These are phyloP conservation scores for Trichoderma citrinoviride DNA, from an alignment of 2,329 filamentous ascomycete genomes.

Conservation along the genomic window DNA sequence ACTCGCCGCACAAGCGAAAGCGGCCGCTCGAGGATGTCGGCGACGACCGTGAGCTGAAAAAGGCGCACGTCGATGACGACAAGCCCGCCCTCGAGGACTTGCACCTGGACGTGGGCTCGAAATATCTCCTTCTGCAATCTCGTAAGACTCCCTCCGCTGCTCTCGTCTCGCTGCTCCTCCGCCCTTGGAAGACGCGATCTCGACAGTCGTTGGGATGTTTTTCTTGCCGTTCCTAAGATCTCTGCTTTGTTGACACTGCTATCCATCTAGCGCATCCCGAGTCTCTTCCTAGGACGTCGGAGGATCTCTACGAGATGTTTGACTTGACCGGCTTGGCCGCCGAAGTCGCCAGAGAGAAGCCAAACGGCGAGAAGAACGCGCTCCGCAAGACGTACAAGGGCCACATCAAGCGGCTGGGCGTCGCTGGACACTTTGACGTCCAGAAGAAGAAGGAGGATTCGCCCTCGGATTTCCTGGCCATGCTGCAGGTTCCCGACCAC, in stretches of 20 bases:
- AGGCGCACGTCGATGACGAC: conserved; percentile 60
- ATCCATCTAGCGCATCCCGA: conserved; percentile 47
- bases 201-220: conserved; percentile 29
- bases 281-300: conserved; percentile 48
- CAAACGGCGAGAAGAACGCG: conserved; percentile 65
- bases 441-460: conserved; percentile 53
- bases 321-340: conserved; percentile 55
- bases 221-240: conserved; percentile 28
- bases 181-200: conserved; percentile 27
- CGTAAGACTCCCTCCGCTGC: conserved; percentile 58
- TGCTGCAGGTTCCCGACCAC: conserved; percentile 53
- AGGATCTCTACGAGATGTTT: conserved; percentile 60
- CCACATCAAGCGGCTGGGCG: conserved; percentile 62
- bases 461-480: conserved; percentile 51
- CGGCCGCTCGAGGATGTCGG: conserved; percentile 55
- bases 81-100: conserved; percentile 62
- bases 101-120: conserved; percentile 63
- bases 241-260: conserved; percentile 45
- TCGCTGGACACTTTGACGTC: conserved; percentile 60
- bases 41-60: conserved; percentile 58
- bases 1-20: conserved; percentile 61
- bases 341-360: conserved; percentile 61
- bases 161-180: conserved; percentile 31
- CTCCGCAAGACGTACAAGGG: conserved; percentile 67
- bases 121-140: conserved; percentile 65